Evolutionary conservation across 2,329 filamentous ascomycete genomes (phyloP), one percentile per base, ranked within the genome.

Genomic region (Apiospora malaysiana): DNA sequence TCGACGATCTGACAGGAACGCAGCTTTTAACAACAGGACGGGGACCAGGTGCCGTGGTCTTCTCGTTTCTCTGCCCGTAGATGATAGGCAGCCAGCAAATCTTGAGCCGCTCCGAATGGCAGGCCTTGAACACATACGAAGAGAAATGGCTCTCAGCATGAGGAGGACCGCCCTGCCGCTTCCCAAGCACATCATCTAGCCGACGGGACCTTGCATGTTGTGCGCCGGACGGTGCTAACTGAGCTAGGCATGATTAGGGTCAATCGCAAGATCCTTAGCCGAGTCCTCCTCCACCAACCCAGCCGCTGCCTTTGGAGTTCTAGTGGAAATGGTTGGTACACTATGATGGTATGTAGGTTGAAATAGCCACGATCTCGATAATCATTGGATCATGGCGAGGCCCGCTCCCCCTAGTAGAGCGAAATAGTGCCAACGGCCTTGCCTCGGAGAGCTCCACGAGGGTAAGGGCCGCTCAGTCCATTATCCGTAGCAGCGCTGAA

Each of bases 121-220:
- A 40, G 32, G 32, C 56, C 32, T 63, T 32, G 10, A 63, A 40
- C 32, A 63, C 56, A 63, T 45, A n/a, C 14, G 10, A 2, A 27
- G 23, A 27, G 49, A 27, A 25, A 49, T 49, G 47, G n/a, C n/a
- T 37, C 27, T 59, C 32, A 27, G 27, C 18, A 37, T 37, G 27
- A 40, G 56, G 56, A 40, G 56, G 56, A 40, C 16, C 56, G 56
- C n/a, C 23, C 32, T 63, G 32, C 56, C 56, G 56, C 43, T 23
- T 47, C 66, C 66, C 43, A 46, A n/a, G 66, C 46, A 47, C 66
- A 45, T 68, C 43, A 68, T 68, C 67, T 63, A 49, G 67, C 46
- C 67, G 67, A 68, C 67, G 67, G 67, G 67, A 68, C 67, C 67
- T 68, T 68, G 67, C 67, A 68, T 68, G 66, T 47, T 68, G 25